Conservation (phyloP, 768 basidiomycete species). For the Lentinula edodes region DNA sequence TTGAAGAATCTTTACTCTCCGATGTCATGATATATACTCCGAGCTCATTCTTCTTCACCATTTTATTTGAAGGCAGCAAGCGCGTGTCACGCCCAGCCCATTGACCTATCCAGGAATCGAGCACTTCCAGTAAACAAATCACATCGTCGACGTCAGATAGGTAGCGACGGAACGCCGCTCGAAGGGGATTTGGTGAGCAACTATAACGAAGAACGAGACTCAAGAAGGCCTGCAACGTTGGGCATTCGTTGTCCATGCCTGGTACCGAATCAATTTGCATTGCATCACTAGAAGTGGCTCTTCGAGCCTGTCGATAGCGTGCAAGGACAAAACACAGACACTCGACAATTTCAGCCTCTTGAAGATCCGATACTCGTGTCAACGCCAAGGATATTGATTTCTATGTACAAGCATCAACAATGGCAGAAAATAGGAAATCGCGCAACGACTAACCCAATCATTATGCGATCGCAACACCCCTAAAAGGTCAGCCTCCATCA, state of each 20-base stretch:
- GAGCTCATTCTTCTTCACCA: slow-evolving; percentile 32
- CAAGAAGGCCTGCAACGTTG: slow-evolving; percentile 31
- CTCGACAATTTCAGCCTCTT: slow-evolving; percentile 59
- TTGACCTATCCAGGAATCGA: slow-evolving; percentile 45
- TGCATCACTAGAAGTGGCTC: slow-evolving; percentile 19
- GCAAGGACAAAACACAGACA: slow-evolving; percentile 40
- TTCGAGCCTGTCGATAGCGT: slow-evolving; percentile 23
- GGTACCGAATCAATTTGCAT: slow-evolving; percentile 30
- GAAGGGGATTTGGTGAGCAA: slow-evolving; percentile 33
- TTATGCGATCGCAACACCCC: slow-evolving; percentile 42
- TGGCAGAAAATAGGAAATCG: not conserved
- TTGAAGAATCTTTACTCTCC: slow-evolving; percentile 6
- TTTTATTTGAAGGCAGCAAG: slow-evolving; percentile 34
- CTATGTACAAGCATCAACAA: not conserved
- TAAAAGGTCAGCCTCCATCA: slow-evolving; percentile 59
- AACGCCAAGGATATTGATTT: slow-evolving; percentile 45
- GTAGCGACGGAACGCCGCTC: slow-evolving; percentile 45
- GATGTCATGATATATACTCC: slow-evolving; percentile 29
- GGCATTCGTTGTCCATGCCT: not conserved
- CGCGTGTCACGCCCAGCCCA: slow-evolving; percentile 29
- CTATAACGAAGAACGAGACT: slow-evolving; percentile 22
- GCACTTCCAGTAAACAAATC: slow-evolving; percentile 34
- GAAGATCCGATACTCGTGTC: slow-evolving; percentile 51
- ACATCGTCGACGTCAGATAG: slow-evolving; percentile 47
- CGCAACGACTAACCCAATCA: slow-evolving; percentile 57